Evolutionary conservation across 257 asterid genomes (phyloP).

Genomic region (Euphrasia confusa): DNA sequence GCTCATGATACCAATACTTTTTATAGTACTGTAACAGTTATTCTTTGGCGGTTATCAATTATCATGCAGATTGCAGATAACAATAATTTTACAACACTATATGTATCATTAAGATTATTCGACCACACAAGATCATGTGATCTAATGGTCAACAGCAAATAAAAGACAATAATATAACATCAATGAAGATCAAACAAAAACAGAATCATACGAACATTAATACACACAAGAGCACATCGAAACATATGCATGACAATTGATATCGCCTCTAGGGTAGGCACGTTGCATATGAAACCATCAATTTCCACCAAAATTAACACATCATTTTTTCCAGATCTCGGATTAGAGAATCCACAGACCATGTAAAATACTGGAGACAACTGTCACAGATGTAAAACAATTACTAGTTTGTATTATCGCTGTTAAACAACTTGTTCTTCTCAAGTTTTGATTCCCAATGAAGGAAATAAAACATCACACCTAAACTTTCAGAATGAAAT

Average conservation of each 20-base stretch:
- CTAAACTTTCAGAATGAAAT: background rate
- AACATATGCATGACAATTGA: background rate
- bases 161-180: background rate
- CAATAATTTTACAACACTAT: slow-evolving; percentile 10
- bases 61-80: slow-evolving; percentile 3
- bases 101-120: background rate
- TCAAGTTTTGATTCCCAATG: background rate
- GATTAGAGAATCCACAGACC: background rate
- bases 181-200: background rate
- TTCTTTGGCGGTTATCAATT: background rate
- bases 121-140: slow-evolving; percentile 6
- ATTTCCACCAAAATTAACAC: too few species aligned
- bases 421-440: background rate
- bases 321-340: too few species aligned
- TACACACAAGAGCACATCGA: background rate
- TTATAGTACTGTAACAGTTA: background rate
- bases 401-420: too few species aligned
- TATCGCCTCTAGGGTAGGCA: background rate
- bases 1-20: background rate
- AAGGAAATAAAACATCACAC: slow-evolving; percentile 1
- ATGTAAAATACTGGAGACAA: background rate
- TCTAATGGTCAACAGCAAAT: slow-evolving; percentile 8
- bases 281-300: too few species aligned
- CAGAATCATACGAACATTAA: background rate
- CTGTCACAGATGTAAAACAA: background rate